phyloP scores from a whole-genome alignment of 2,329 filamentous ascomycete species.

The Phialemoniopsis sp. region DNA sequence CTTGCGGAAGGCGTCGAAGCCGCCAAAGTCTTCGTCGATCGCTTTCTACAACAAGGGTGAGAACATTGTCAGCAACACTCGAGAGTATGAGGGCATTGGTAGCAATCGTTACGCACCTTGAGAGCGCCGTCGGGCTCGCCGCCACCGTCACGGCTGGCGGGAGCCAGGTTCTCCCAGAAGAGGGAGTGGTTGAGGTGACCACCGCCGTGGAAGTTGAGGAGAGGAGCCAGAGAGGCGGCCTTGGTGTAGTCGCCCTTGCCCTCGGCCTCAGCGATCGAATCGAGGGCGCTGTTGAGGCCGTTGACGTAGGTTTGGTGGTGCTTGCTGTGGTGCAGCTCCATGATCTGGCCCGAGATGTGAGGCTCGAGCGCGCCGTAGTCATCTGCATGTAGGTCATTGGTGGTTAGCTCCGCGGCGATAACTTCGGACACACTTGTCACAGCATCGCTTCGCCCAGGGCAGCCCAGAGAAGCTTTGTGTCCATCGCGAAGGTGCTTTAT shows the following conservation, averaged over 20 bases:
- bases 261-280: slow-evolving; percentile 57
- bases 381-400: slow-evolving; percentile 48
- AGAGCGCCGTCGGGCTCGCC: slow-evolving; percentile 61
- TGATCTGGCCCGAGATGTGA: slow-evolving; percentile 72
- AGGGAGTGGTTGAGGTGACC: slow-evolving; percentile 92
- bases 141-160: slow-evolving; percentile 57
- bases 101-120: slow-evolving; percentile 30
- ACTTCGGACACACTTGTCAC: neutral
- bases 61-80: neutral
- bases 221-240: slow-evolving; percentile 44
- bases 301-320: slow-evolving; percentile 77
- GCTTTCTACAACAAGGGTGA: slow-evolving; percentile 31
- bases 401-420: neutral
- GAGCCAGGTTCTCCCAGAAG: slow-evolving; percentile 85
- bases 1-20: slow-evolving; percentile 58
- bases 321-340: slow-evolving; percentile 76
- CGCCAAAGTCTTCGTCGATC: slow-evolving; percentile 65
- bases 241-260: slow-evolving; percentile 54
- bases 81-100: too few relatives aligned
- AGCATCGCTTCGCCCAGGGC: too few relatives aligned
- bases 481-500: too few relatives aligned
- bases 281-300: slow-evolving; percentile 66
- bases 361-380: slow-evolving; percentile 95
- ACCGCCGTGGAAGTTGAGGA: slow-evolving; percentile 82
- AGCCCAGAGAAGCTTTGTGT: neutral